These are phyloP conservation scores for Pseudogymnoascus destructans DNA, from an alignment of 2,329 filamentous ascomycete species.

Conservation along the genomic window DNA sequence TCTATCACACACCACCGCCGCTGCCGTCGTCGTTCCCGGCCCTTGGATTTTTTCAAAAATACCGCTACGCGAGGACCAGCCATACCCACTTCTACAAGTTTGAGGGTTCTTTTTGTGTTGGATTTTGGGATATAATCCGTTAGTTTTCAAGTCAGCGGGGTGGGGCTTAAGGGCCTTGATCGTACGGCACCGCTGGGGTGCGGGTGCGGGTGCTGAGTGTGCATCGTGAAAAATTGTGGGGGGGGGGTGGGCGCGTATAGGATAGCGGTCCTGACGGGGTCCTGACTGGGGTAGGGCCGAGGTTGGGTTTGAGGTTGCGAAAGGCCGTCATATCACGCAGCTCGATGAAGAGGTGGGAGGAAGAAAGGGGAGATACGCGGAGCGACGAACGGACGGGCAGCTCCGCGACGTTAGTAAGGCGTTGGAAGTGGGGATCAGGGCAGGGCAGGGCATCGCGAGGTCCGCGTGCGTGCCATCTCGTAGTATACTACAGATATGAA, in stretches of 20 bases:
- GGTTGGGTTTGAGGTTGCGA: neutral
- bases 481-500: neutral
- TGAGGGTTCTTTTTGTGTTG: neutral
- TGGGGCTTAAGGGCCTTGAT: neutral
- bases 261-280: neutral
- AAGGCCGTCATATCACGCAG: no score
- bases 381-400: neutral
- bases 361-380: neutral
- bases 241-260: neutral
- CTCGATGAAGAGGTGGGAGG: neutral
- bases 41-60: neutral
- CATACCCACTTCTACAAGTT: neutral
- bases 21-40: neutral
- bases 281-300: neutral
- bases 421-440: no score
- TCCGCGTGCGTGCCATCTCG: neutral
- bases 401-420: neutral
- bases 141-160: neutral
- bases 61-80: neutral
- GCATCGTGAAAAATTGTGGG: neutral
- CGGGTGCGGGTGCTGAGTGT: neutral
- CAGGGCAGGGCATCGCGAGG: neutral
- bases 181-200: no score
- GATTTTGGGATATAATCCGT: neutral
- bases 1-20: neutral